These are phyloP conservation scores for Phytophthora capsici DNA, from an alignment of 352 stramenopile genomes.

Conservation along the genomic window DNA sequence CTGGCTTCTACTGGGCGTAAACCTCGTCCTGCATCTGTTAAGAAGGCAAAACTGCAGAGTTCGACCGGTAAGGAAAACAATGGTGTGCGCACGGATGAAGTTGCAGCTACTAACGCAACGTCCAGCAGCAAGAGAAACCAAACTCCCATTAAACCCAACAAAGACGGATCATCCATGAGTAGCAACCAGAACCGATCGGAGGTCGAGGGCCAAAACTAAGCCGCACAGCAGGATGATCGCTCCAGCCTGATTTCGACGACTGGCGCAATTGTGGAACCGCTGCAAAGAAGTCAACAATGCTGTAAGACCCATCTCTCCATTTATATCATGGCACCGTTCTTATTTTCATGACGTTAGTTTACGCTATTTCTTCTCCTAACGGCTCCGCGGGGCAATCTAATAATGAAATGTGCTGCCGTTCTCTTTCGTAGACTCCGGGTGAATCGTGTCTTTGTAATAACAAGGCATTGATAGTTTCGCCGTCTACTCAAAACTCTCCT, in stretches of 20 bases:
- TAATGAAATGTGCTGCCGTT: conserved; percentile 30
- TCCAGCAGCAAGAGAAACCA: conserved; percentile 33
- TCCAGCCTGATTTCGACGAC: neutral
- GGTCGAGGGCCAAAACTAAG: conserved; percentile 36
- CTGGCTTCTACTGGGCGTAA: conserved; percentile 14
- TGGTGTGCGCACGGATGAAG: conserved; percentile 17
- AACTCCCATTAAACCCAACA: conserved; percentile 40
- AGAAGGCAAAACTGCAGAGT: conserved; percentile 16
- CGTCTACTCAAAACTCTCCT: neutral
- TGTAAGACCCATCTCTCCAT: conserved; percentile 16
- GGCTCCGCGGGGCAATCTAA: conserved; percentile 14
- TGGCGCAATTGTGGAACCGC: conserved; percentile 5
- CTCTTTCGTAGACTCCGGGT: conserved; percentile 16
- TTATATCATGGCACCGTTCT: conserved; percentile 31
- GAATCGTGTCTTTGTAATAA: neutral
- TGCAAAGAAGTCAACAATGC: conserved; percentile 9
- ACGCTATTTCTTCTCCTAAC: conserved; percentile 18
- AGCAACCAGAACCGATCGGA: conserved; percentile 50
- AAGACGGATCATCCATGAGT: conserved; percentile 10
- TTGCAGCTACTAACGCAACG: conserved; percentile 24
- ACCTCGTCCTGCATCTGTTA: conserved; percentile 28
- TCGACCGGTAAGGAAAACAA: conserved; percentile 45
- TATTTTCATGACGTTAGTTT: conserved; percentile 30
- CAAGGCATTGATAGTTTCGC: neutral
- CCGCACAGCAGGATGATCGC: conserved; percentile 12